These are phyloP conservation scores for Pichia sp. DNA, from an alignment of 1,139 yeast genomes.

Conservation along the genomic window DNA sequence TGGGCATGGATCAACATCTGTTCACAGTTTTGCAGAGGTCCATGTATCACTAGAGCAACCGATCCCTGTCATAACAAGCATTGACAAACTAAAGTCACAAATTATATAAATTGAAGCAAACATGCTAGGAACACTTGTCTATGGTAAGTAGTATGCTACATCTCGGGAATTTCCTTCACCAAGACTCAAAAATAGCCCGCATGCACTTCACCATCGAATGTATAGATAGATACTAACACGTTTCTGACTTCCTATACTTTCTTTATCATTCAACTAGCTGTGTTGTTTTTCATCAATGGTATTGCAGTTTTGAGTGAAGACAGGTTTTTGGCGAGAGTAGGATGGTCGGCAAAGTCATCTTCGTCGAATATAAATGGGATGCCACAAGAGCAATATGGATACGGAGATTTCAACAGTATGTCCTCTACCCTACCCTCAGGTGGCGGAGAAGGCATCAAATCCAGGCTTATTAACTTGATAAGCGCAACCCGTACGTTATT, in stretches of 20 bases:
- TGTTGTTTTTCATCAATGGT: slow-evolving; percentile 65
- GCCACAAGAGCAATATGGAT: slow-evolving; percentile 21
- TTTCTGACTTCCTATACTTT: not conserved
- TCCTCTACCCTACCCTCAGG: not conserved
- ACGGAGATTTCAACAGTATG: slow-evolving; percentile 12
- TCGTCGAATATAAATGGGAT: slow-evolving; percentile 5
- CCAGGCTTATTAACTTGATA: slow-evolving; percentile 58
- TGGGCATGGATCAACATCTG: too few species aligned
- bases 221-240: not conserved
- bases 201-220: not conserved
- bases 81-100: too few species aligned
- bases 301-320: slow-evolving; percentile 81
- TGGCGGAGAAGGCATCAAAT: slow-evolving; percentile 39
- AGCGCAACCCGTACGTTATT: slow-evolving; percentile 71
- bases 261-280: slow-evolving; percentile 32
- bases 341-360: slow-evolving; percentile 31
- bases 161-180: too few species aligned
- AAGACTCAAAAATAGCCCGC: too few species aligned
- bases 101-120: not conserved
- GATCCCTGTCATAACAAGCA: not conserved
- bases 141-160: slow-evolving; percentile 37
- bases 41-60: not conserved
- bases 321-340: slow-evolving; percentile 68
- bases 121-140: slow-evolving; percentile 67
- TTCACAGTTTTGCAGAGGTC: too few species aligned